Evolutionary conservation across 495 filamentous ascomycete species (phyloP).

Genomic region (Aspergillus bertholletiae): DNA sequence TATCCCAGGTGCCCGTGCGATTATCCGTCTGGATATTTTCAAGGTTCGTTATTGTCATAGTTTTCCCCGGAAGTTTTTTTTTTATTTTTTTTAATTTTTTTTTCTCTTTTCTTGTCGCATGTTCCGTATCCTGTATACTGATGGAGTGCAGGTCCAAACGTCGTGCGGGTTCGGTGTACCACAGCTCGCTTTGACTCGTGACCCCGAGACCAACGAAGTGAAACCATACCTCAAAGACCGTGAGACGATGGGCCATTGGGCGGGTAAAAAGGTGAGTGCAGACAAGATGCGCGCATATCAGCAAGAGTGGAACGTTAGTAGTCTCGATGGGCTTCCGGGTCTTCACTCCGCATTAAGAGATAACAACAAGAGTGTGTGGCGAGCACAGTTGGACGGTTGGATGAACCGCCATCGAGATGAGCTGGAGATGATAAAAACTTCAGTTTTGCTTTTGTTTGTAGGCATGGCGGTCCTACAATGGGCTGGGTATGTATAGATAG

Average conservation of each 20-base stretch:
- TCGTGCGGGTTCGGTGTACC: conserved; percentile 58
- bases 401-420: conserved; percentile 14
- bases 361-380: conserved; percentile 7
- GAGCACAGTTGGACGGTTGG: conserved; percentile 14
- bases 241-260: conserved; percentile 42
- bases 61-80: not conserved
- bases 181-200: conserved; percentile 20
- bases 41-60: conserved; percentile 41
- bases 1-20: conserved; percentile 52
- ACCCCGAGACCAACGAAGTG: conserved; percentile 17
- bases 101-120: not conserved
- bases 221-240: conserved; percentile 36
- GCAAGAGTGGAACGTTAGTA: conserved; percentile 41
- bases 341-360: conserved; percentile 35
- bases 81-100: not conserved
- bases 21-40: conserved; percentile 63
- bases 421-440: conserved; percentile 17
- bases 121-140: not conserved
- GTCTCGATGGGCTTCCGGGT: conserved; percentile 52
- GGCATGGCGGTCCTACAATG: conserved; percentile 15
- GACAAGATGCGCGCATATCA: conserved; percentile 44
- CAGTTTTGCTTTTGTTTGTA: conserved; percentile 15
- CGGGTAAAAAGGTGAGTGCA: conserved; percentile 32
- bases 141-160: conserved; percentile 44
- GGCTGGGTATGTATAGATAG: conserved; percentile 11